A percentile compares a stretch with the other conserved stretches of the same genome.
Evolutionary conservation across 192 early-diverging fungal genomes (phyloP).

Genomic region (Coemansia umbellata): DNA sequence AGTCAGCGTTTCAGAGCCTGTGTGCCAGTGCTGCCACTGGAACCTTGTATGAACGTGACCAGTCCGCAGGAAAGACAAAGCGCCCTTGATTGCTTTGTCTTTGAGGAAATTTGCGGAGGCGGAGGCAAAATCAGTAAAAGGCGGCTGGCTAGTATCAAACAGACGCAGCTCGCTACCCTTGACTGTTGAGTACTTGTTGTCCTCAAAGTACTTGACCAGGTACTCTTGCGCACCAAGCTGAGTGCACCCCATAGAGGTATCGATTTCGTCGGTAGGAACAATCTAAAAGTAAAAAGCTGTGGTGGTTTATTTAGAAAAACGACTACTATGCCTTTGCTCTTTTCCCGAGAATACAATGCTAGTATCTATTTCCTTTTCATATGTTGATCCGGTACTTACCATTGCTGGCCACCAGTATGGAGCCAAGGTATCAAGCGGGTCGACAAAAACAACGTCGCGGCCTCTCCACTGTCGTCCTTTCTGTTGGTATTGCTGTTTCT

Average conservation of each 20-base stretch:
- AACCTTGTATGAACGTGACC: conserved; percentile 40
- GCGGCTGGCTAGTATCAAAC: conserved; percentile 34
- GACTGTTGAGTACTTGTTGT: conserved; percentile 49
- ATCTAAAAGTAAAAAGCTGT: conserved; percentile 20
- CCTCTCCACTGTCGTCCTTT: conserved; percentile 37
- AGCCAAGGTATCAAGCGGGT: conserved; percentile 56
- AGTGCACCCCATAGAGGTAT: conserved; percentile 45
- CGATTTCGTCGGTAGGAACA: conserved; percentile 52
- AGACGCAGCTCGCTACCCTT: conserved; percentile 36
- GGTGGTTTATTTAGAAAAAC: too few relatives aligned
- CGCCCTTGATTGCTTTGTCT: conserved; percentile 40
- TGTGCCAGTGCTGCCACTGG: conserved; percentile 44
- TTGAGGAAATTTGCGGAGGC: conserved; percentile 23
- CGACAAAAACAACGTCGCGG: conserved; percentile 60
- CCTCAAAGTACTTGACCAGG: conserved; percentile 55
- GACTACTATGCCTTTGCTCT: too few relatives aligned
- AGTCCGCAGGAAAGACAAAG: conserved; percentile 32
- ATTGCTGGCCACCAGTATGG: conserved; percentile 68
- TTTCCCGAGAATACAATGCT: not conserved
- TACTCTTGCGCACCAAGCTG: conserved; percentile 31
- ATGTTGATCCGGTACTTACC: conserved; percentile 23
- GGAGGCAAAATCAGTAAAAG: conserved; percentile 43
- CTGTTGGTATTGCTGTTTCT: not conserved
- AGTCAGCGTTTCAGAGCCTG: conserved; percentile 33
- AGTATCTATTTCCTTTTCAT: not conserved